phyloP scores from a whole-genome alignment of 2,329 filamentous ascomycete genomes.

The Colletotrichum godetiae region DNA sequence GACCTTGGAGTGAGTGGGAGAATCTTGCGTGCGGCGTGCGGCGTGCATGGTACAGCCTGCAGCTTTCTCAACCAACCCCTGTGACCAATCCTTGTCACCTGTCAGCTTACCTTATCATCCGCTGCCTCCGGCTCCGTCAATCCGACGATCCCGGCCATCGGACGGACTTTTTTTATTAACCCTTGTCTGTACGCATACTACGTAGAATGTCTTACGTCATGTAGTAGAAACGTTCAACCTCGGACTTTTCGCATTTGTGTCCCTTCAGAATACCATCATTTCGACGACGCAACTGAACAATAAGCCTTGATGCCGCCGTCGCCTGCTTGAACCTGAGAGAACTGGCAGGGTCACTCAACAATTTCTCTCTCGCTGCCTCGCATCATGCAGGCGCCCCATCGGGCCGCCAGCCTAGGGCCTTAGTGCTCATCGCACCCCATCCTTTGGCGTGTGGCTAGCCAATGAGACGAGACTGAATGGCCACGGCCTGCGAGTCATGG shows the following conservation, averaged over 20 bases:
- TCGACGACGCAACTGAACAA: neutral
- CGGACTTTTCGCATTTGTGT: neutral
- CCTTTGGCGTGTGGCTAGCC: conserved; percentile 8
- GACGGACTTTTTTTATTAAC: neutral
- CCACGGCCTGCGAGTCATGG: conserved; percentile 11
- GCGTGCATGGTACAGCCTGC: neutral
- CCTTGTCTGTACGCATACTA: neutral
- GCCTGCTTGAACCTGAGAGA: neutral
- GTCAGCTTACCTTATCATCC: conserved; percentile 14
- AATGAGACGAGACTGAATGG: neutral
- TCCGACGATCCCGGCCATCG: conserved; percentile 1
- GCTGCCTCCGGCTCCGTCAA: neutral
- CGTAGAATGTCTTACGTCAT: conserved; percentile 23
- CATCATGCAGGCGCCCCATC: neutral
- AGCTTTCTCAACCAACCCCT: neutral
- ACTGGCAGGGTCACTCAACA: neutral
- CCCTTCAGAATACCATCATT: conserved; percentile 4
- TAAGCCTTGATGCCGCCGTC: neutral
- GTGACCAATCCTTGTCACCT: conserved; percentile 12
- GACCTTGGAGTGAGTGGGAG: neutral
- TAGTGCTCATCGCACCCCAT: neutral
- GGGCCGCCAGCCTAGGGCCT: neutral
- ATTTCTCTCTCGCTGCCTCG: neutral
- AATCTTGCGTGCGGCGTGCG: neutral
- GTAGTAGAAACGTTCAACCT: neutral